These are phyloP conservation scores for Tuctoria greenei DNA, from an alignment of 176 grass and related monocot species.

Conservation along the genomic window DNA sequence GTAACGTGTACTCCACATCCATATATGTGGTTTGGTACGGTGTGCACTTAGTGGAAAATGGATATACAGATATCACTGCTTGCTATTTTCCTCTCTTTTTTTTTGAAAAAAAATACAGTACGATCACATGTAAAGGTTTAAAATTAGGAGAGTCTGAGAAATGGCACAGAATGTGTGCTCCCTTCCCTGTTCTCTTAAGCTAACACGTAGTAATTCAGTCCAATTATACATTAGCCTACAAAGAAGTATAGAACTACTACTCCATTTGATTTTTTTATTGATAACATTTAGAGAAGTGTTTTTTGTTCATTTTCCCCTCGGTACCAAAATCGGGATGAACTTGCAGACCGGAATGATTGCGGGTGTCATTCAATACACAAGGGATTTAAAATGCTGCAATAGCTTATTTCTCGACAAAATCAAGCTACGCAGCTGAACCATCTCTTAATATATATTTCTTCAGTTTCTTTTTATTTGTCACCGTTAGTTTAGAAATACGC, in stretches of 20 bases:
- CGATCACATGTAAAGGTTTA: no score
- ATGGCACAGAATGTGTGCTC: not conserved
- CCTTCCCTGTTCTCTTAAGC: no score
- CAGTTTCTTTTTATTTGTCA: no score
- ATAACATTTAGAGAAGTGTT: no score
- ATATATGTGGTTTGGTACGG: conserved; percentile 14
- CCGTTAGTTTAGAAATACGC: no score
- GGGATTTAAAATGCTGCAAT: not conserved
- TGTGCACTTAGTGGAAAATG: not conserved
- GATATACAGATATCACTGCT: not conserved
- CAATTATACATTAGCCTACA: no score
- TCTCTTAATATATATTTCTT: no score
- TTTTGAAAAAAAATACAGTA: no score
- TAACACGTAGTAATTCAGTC: not conserved
- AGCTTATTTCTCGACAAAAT: not conserved
- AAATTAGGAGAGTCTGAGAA: no score
- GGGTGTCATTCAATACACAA: not conserved
- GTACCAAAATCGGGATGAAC: not conserved
- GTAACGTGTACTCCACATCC: not conserved
- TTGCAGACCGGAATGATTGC: not conserved
- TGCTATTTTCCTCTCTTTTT: not conserved
- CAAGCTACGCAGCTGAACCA: not conserved
- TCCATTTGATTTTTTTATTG: no score
- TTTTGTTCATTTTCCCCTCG: not conserved
- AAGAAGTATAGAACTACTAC: no score